phyloP scores from a whole-genome alignment of 2,329 filamentous ascomycete genomes.

The Aspergillus niger region DNA sequence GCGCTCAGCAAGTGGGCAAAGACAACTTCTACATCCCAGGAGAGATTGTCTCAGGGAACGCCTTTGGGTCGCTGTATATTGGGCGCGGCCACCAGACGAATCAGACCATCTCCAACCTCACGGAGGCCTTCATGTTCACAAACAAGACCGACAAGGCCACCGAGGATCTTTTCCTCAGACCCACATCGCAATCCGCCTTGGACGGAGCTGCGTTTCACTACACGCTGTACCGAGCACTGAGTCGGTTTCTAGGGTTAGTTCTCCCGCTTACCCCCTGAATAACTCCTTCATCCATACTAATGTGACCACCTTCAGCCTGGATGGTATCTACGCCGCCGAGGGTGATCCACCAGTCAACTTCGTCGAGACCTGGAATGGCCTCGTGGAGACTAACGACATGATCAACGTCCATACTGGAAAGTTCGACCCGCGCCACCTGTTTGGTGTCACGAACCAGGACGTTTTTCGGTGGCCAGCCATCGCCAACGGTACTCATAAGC shows the following conservation, averaged over 20 bases:
- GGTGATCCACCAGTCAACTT: constrained; percentile 57
- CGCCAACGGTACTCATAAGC: constrained; percentile 57
- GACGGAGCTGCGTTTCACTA: constrained; percentile 65
- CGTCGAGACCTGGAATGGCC: constrained; percentile 56
- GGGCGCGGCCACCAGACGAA: constrained; percentile 60
- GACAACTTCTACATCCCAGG: constrained; percentile 65
- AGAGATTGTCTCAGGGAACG: constrained; percentile 64
- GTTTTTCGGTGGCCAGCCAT: constrained; percentile 65
- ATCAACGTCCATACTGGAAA: constrained; percentile 57
- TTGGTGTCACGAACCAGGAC: constrained; percentile 65
- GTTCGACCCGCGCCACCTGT: constrained; percentile 65
- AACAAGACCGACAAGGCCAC: neutral
- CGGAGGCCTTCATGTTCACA: constrained; percentile 41
- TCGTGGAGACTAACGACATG: constrained; percentile 60
- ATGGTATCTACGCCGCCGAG: constrained; percentile 56
- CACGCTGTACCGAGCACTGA: constrained; percentile 60
- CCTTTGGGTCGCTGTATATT: constrained; percentile 61
- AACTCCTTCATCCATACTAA: neutral
- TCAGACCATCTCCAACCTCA: constrained; percentile 51
- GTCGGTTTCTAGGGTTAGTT: constrained; percentile 55
- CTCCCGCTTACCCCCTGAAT: neutral
- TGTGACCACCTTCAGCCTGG: constrained; percentile 37
- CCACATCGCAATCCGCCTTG: constrained; percentile 53
- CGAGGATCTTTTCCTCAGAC: constrained; percentile 52
- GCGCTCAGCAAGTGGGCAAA: constrained; percentile 58